Conservation (phyloP, 202 grass and related monocot species). For the Sporobolus alterniflorus region DNA sequence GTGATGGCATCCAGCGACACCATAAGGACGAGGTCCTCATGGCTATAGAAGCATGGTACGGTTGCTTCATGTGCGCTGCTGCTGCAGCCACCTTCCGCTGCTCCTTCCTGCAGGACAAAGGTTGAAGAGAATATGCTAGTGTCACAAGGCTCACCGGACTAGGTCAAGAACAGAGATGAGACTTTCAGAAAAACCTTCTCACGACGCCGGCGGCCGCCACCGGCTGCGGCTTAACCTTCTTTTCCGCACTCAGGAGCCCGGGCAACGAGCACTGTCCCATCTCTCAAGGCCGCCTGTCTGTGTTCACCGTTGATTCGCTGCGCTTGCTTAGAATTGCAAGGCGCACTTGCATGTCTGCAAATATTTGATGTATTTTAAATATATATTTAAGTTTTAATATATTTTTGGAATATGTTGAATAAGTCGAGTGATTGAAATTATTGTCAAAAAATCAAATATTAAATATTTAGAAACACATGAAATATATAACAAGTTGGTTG, state of each 20-base stretch:
- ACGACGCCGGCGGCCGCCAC: too few species aligned
- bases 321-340: too few species aligned
- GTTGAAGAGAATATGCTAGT: neutral
- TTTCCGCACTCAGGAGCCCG: neutral
- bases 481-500: too few species aligned
- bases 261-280: slow-evolving; percentile 25
- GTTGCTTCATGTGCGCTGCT: neutral
- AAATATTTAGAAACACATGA: too few species aligned
- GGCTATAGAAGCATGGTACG: neutral
- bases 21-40: slow-evolving; percentile 14
- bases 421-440: too few species aligned
- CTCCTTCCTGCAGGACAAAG: neutral
- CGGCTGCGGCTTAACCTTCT: neutral
- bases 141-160: neutral
- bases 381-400: too few species aligned
- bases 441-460: too few species aligned
- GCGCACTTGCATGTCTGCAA: too few species aligned
- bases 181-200: neutral
- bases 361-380: too few species aligned
- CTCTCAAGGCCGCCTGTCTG: too few species aligned
- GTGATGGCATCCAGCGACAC: slow-evolving; percentile 34
- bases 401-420: too few species aligned
- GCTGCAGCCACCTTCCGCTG: neutral
- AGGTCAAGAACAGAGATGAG: neutral
- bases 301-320: too few species aligned